Base-by-base conservation (phyloP, 805 yeast species). In the Nematodospora valgi region DNA sequence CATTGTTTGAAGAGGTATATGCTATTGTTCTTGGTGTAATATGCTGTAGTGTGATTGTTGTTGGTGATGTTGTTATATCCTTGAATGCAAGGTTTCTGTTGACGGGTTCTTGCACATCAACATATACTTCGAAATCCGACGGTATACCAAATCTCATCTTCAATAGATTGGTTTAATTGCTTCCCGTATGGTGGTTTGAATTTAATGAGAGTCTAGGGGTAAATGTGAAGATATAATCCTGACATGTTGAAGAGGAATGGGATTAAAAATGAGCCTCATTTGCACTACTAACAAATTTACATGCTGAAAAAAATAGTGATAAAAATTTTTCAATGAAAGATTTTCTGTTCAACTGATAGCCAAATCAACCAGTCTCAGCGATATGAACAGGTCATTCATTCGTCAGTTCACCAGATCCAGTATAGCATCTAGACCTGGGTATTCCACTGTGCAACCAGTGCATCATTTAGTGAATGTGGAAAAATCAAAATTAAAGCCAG, bases 401-500 rank as follows among this genome's bases (percentile, higher is more conserved):
- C 58, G 63, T 56, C 54, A 43, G 50, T 42, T 64, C 48, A 34
- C 62, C 51, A 24, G 62, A 61, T 39, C 73, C 64, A 56, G 73
- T 73, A 32, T 82, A 78, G 20, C 76, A 74, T 33, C 44, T 30
- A 63, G 52, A 37, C 46, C 69, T 10, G 70, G 70, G 6, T 67
- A 66, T 57, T 82, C 94, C 25, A 74, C 86, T 34, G 89, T 86
- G 23, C 76, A 82, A 33, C 98, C 98, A 2, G 94, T 91, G 11
- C 98, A 93, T 59, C 98, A 93, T 61, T 72, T 77, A 40, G 85
- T 91, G 28, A 78, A 76, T 46, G 78, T 86, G 52, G 73, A 76
- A 50, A 93, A 93, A 58, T 64, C 78, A 24, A 75, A 76, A 36
- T 72, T 91, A 32, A 82, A 89, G 23, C 88, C 91, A 38, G 70